Evolutionary conservation across 2,329 filamentous ascomycete genomes (phyloP), one percentile per base, ranked within the genome.

Genomic region (Alternaria dauci): DNA sequence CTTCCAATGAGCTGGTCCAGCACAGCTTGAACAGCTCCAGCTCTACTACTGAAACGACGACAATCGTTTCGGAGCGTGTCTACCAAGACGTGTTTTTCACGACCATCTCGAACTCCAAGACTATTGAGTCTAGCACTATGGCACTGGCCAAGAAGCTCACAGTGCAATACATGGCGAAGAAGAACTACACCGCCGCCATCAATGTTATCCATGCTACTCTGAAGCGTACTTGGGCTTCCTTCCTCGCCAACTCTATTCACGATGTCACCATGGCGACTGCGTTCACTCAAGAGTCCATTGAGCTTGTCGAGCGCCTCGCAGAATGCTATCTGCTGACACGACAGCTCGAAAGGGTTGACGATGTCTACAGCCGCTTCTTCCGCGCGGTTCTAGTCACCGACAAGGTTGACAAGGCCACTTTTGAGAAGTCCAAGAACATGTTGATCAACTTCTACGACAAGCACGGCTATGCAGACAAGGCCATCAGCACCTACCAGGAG

Each of bases 131-230:
- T 30, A 78, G 73, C 11, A 82, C 79, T 0, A 76, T 84, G 46
- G 75, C 75, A 3, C 76, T 82, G 2, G 76, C 78, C 0, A 78
- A 79, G 64, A 80, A 75, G 53, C 71, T 84, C 11, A 74, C 78
- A 4, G 63, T 65, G 23, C 69, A 80, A 36, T 83, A 84, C 69
- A 79, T 81, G 25, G 77, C 79, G 4, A 80, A 84, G 70, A 79
- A 79, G 61, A 78, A 82, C 34, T 85, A 80, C 75, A 76, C 77
- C 4, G 81, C 84, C 55, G 82, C 83, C 4, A 80, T 81, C 25
- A 77, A 72, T 1, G 71, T 83, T n/a, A 76, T 84, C 36, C 81
- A 82, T 52, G 74, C 73, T 23, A 80, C 83, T 9, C 70, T 86
- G 30, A 76, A 78, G 39, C 74, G 76, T 5, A 78, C 81, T 4